Base-by-base conservation (phyloP, 2,329 filamentous ascomycete genomes). In the Clathrospora elynae region DNA sequence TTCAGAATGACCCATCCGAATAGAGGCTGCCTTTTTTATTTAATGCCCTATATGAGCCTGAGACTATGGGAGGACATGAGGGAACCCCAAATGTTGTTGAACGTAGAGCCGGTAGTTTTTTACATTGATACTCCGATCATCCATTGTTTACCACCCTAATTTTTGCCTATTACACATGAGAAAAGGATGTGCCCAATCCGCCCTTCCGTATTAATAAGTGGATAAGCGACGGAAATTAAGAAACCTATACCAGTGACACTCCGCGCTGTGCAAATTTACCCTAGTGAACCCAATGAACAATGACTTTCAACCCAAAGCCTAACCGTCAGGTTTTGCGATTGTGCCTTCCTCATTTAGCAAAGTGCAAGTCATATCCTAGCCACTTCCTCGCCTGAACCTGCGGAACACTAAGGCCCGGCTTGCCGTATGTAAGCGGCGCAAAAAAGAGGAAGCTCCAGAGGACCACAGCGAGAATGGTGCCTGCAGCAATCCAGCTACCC, bases 311-410 rank as follows among this genome's bases (percentile, higher is more conserved):
- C 25, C 16, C 13, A 28, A 12, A 10, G 18, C 14, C 23, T 23
- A 23, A 6, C 20, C 20, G 6, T 23, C 20, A 6, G 10, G 6
- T 23, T 23, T 6, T 6, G 10, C 20, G 20, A 23, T 23, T 10
- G 6, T 23, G 10, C 20, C 14, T 34, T 35, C 9, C 41, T 32
- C 87, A 99, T 82, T 99, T 99, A 46, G 93, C 93, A 77, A 99
- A 99, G 76, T 99, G 93, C 68, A 99, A 79, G 71, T 99, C 93
- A 70, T 97, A 99, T 53, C 88, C 88, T 55, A 99, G 79, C 92
- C 92, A 97, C 78, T 96, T 96, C 71, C 93, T 85, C 51, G 85
- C 81, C 51, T 87, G 74, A 19, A 99, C 87, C 67, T 90, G 78
- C 9, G 85, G 82, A 12, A 95, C 86, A 42, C 78, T 82, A 62